Evolutionary conservation across 306 rosid species (phyloP), one percentile per base, ranked within the genome.

Genomic region (Medicago truncatula): DNA sequence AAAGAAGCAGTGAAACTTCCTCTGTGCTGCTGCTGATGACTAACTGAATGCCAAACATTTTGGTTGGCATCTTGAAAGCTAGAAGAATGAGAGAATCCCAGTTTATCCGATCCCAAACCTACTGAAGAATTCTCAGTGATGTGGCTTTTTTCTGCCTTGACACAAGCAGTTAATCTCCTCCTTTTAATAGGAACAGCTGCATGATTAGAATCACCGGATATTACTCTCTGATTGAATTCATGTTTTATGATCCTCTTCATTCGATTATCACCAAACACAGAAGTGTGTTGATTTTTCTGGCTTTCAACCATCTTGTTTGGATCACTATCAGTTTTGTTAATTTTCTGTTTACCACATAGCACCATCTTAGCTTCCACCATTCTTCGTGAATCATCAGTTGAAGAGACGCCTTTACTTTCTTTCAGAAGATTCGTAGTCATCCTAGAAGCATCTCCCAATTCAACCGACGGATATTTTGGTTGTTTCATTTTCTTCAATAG

Each of bases 151-250:
- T 53, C 59, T 17, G 59, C 23, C 59, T 53, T 17, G 59, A 5
- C 59, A 53, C 59, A 53, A 53, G 21, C 59, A 53, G 59, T 16
- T 47, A 92, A 70, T 76, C 87, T 90, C 75, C 86, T 71, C 57
- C 86, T 86, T 84, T 90, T 92, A 49, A 78, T 70, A 62, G 85
- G 79, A 72, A 85, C 87, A 78, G 69, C 84, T 53, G 43, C 75
- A 74, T 66, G 78, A 78, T 82, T 83, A 43, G 88, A 83, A 70
- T 85, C 86, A 50, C 74, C 78, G 44, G 86, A 17, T 53, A 23
- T 3, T 17, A 53, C 59, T 9, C 25, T 53, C 25, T 4, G 25
- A 53, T 53, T 17, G 56, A 83, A 85, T 67, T 85, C 82, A 38
- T 80, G 83, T 76, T 78, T 72, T 62, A 81, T 23, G 34, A 75